These are phyloP conservation scores for Polymyxa betae DNA, from an alignment of 208 protist genomes.

Conservation along the genomic window DNA sequence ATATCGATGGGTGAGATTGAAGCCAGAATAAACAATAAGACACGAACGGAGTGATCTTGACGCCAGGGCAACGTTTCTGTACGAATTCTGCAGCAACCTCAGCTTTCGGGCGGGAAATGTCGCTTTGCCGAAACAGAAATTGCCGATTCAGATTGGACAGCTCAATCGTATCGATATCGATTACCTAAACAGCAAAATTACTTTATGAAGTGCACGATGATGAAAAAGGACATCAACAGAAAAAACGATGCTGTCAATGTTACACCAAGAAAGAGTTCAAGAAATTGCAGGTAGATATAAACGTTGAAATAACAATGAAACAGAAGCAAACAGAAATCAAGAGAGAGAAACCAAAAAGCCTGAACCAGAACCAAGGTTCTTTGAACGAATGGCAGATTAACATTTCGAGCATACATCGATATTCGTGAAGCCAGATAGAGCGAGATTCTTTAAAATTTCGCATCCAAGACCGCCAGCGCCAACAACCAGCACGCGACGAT, in stretches of 20 bases:
- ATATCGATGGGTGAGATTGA: slow-evolving; percentile 91
- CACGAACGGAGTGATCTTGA: slow-evolving; percentile 83
- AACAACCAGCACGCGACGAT: slow-evolving; percentile 77
- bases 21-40: slow-evolving; percentile 78
- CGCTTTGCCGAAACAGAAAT: slow-evolving; percentile 81
- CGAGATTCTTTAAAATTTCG: slow-evolving; percentile 88
- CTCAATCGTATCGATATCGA: slow-evolving; percentile 92
- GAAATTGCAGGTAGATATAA: slow-evolving; percentile 20
- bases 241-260: too few species aligned
- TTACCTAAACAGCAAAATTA: slow-evolving; percentile 77
- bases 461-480: slow-evolving; percentile 89
- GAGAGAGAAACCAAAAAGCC: slow-evolving; percentile 20
- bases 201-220: not conserved
- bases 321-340: slow-evolving; percentile 5
- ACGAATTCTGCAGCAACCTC: slow-evolving; percentile 82
- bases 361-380: too few species aligned
- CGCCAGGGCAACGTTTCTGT: slow-evolving; percentile 79
- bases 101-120: slow-evolving; percentile 79
- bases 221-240: not conserved
- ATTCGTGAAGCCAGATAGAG: slow-evolving; percentile 67
- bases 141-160: slow-evolving; percentile 89
- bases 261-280: slow-evolving; percentile 16
- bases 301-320: slow-evolving; percentile 6
- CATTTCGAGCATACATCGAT: slow-evolving; percentile 40
- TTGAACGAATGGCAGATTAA: too few species aligned